Base-by-base conservation (phyloP, 2,329 filamentous ascomycete genomes). In the Claviceps humidiphila region DNA sequence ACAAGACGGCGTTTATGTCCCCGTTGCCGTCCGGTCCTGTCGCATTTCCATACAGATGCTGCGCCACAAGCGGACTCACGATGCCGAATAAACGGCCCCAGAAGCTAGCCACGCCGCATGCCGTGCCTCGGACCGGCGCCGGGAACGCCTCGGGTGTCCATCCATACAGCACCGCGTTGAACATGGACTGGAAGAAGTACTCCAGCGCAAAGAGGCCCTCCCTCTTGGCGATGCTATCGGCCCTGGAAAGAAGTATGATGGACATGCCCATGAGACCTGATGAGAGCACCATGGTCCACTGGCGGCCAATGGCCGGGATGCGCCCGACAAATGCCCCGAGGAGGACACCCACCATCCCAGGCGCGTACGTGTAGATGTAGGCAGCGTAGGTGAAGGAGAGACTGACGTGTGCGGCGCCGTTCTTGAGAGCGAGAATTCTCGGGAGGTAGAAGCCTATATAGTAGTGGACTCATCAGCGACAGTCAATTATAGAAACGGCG, bases 51-150 rank as follows among this genome's bases (percentile, higher is more conserved):
- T 71, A 66, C n/a, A 73, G 46, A 42, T 65, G 65, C 56, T 77
- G 72, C 4, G 75, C 76, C 51, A 78, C 76, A 40, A 81, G 58
- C 0, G 78, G 78, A 40, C 74, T 76, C 16, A 81, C 70, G 45
- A 82, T 81, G 9, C 75, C 74, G 56, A 78, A 78, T 24, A 81
- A 51, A 2, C 78, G 63, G 1, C 78, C 78, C 75, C 76, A 80
- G 58, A 80, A 81, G 54, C 74, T 76, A 2, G 77, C 76, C 13
- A 80, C 55, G 0, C 79, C 78, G 57, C 74, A 76, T 0, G 78
- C 78, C 0, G 76, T 78, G 2, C 76, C 78, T 0, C 77, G 67
- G 45, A 76, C 68, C 0, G 76, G 74, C 2, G 73, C 75, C 0
- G 76, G 76, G 62, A 81, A 81, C 0, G 75, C 75, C 57, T 81